Conservation (phyloP, 306 rosid genomes). For the Geum urbanum region DNA sequence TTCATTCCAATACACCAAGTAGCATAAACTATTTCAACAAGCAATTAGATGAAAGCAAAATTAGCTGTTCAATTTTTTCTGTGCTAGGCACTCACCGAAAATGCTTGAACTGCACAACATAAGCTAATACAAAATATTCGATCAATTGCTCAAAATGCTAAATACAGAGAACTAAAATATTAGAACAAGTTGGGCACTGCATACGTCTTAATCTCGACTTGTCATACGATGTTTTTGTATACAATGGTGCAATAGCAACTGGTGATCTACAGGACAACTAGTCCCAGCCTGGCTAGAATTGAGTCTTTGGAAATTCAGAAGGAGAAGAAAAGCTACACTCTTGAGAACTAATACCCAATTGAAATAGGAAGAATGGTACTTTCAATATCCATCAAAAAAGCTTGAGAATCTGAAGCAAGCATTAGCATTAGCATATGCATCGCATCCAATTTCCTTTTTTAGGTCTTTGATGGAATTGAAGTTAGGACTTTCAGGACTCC, state of each 20-base stretch:
- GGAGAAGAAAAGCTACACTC: neutral
- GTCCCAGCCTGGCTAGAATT: neutral
- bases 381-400: conserved; percentile 1
- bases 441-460: conserved; percentile 17
- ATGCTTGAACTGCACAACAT: no score
- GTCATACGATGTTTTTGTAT: neutral
- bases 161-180: neutral
- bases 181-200: neutral
- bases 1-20: neutral
- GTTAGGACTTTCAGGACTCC: neutral
- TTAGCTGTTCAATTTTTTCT: no score
- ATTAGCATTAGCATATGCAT: conserved; percentile 15
- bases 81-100: no score
- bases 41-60: no score
- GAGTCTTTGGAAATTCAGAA: neutral
- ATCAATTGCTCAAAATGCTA: neutral
- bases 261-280: neutral
- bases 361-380: neutral
- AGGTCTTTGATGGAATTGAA: conserved; percentile 2
- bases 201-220: neutral
- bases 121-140: neutral
- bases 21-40: no score
- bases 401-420: neutral
- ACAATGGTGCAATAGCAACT: neutral
- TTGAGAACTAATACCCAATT: neutral